Evolutionary conservation across 164 flowering plant species (phyloP), one percentile per base, ranked within the genome.

Genomic region (Aristolochia californica): DNA sequence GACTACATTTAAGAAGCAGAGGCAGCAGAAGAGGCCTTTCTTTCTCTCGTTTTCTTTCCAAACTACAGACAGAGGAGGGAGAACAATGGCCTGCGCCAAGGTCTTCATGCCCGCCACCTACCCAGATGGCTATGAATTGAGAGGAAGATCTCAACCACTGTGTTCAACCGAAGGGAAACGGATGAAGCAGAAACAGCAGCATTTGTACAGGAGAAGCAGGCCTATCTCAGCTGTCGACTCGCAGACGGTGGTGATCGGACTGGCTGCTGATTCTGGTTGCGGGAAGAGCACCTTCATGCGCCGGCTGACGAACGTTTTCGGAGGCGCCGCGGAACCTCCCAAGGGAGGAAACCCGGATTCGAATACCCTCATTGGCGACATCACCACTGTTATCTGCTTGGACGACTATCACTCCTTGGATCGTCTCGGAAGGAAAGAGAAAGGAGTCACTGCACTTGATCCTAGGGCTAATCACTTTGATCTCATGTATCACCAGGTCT

Each of bases 261-360:
- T 87, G 13, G 95, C 95, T 12, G 95, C 95, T 0, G 95, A 87
- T 65, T 87, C 95, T 0, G 95, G 95, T 10, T 87, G 95, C 57
- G 91, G 91, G 44, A 84, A 87, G 74, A 83, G 88, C 58, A 87
- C 95, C 16, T 87, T 87, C 83, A 87, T 87, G 95, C 70, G 95
- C 66, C 70, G 95, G 53, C 67, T 87, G 22, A 87, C 95, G 0
- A 83, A 85, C 59, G 91, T 87, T 34, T 87, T 87, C 55, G 95
- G 91, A 0, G 95, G 95, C 0, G 87, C 87, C 2, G 91, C 89
- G 1, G 82, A 80, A 75, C 85, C 95, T n/a, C 91, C 95, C 2
- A 83, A 67, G 60, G 91, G 91, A 0, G 95, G 89, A 1, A 87
- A 87, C 65, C 95, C 95, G 0, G 95, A 87, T 57, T 87, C 95